phyloP scores from a whole-genome alignment of 2,329 filamentous ascomycete species.

The Penicillium psychrosexuale region DNA sequence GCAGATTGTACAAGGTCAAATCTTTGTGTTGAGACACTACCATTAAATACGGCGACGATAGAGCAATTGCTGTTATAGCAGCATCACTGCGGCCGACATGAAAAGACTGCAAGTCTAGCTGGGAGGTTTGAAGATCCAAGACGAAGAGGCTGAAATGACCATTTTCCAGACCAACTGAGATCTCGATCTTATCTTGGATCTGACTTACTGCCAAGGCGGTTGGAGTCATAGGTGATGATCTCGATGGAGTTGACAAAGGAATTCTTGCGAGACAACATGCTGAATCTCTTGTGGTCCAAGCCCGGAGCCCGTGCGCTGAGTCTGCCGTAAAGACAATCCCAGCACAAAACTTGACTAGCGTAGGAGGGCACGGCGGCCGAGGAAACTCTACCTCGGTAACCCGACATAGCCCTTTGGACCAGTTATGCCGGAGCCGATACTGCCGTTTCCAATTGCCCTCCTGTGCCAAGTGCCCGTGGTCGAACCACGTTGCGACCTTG shows the following conservation, averaged over 20 bases:
- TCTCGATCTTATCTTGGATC: constrained; percentile 50
- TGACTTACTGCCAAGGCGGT: constrained; percentile 49
- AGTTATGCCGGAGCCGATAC: constrained; percentile 87
- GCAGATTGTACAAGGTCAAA: constrained; percentile 72
- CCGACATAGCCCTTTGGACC: constrained; percentile 76
- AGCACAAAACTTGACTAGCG: constrained; percentile 74
- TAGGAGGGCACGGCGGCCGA: constrained; percentile 53
- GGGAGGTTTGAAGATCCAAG: constrained; percentile 48
- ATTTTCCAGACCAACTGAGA: constrained; percentile 68
- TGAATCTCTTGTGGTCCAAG: constrained; percentile 68
- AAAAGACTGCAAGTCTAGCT: constrained; percentile 53
- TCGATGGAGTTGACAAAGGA: constrained; percentile 36
- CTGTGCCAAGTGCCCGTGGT: constrained; percentile 57
- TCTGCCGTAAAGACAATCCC: constrained; percentile 78
- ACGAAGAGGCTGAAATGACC: constrained; percentile 70
- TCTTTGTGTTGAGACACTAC: constrained; percentile 72
- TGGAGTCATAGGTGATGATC: constrained; percentile 62
- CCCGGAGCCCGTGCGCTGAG: constrained; percentile 64
- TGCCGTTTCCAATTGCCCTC: constrained; percentile 77
- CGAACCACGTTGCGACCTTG: constrained; percentile 59
- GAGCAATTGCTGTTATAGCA: constrained; percentile 66
- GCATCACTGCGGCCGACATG: constrained; percentile 63
- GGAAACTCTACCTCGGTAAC: constrained; percentile 72
- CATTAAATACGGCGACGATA: constrained; percentile 70
- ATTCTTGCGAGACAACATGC: constrained; percentile 57